Base-by-base conservation (phyloP, 163 green algal species). In the Scenedesmus sp. region DNA sequence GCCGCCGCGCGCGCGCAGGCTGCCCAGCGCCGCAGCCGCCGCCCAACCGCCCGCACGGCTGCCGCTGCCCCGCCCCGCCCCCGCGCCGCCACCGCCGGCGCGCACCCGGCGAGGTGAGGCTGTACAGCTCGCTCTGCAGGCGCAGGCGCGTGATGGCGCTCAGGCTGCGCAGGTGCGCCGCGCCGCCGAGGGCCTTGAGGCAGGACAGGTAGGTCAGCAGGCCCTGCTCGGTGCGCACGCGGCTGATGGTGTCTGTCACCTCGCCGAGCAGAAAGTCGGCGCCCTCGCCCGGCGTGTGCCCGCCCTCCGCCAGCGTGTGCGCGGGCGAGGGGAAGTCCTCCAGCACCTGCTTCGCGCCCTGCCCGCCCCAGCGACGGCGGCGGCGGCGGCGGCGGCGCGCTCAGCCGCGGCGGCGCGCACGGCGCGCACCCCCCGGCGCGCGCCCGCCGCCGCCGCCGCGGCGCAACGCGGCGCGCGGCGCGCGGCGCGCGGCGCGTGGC, bases 211-310 rank as follows among this genome's bases (percentile, higher is more conserved):
- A 81, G 15, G 74, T 75, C 26, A 81, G 74, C 74, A 81, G 75
- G 26, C 75, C 75, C 42, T 87, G 62, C 45, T 88, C 78, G 28
- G 78, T 76, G 5, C 60, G 17, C 17, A 80, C 75, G 28, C 58
- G 63, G 1, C 31, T 60, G 70, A 94, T 72, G 22, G 80, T 87
- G 48, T 92, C 89, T 18, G 85, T 87, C 1, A 92, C 62, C 53
- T 91, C 83, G 2, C 60, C 50, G 5, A 94, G 54, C 22, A 90
- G 45, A 50, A 92, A 92, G 71, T 94, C 87, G 2, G 85, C 80
- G 17, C 79, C 83, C 60, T 70, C 58, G 7, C 36, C 83, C 15
- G 75, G 60, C 9, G 34, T 70, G 58, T 87, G 82, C 10, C 74
- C 71, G 0, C 72, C 76, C 24, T 84, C 72, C 11, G 67, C 39